phyloP scores from a whole-genome alignment of 1,284 basidiomycete genomes.

The Sporisorium scitamineum region DNA sequence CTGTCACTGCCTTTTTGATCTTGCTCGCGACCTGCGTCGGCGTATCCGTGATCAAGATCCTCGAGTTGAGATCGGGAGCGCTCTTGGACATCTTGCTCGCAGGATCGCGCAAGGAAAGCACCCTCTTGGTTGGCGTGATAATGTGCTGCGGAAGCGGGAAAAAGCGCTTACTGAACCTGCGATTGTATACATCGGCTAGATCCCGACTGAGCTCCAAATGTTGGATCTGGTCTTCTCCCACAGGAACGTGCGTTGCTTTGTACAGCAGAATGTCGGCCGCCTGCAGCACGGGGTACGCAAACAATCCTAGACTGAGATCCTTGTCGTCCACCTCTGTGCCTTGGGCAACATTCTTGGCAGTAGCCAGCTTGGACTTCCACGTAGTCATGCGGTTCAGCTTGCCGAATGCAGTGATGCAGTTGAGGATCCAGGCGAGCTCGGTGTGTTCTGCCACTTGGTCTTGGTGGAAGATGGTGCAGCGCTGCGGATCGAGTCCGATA shows the following conservation, averaged over 20 bases:
- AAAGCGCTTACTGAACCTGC: constrained; percentile 71
- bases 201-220: constrained; percentile 90
- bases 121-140: constrained; percentile 77
- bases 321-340: constrained; percentile 84
- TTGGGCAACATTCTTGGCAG: constrained; percentile 75
- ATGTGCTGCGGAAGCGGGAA: constrained; percentile 82
- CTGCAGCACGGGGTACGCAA: constrained; percentile 93
- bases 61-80: constrained; percentile 80
- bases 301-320: constrained; percentile 83
- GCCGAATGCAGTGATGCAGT: constrained; percentile 85
- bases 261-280: constrained; percentile 92
- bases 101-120: constrained; percentile 85
- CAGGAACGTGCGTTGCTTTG: constrained; percentile 91
- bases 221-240: constrained; percentile 94
- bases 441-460: constrained; percentile 88
- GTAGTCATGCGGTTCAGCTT: constrained; percentile 90
- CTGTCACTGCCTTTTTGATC: constrained; percentile 85
- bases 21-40: constrained; percentile 77
- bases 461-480: constrained; percentile 86
- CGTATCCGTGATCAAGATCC: constrained; percentile 86
- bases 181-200: constrained; percentile 85
- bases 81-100: constrained; percentile 96
- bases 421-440: constrained; percentile 91
- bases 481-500: constrained; percentile 82
- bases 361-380: constrained; percentile 89